Conservation (phyloP, 352 stramenopile species). For the Globisporangium sylvaticum region DNA sequence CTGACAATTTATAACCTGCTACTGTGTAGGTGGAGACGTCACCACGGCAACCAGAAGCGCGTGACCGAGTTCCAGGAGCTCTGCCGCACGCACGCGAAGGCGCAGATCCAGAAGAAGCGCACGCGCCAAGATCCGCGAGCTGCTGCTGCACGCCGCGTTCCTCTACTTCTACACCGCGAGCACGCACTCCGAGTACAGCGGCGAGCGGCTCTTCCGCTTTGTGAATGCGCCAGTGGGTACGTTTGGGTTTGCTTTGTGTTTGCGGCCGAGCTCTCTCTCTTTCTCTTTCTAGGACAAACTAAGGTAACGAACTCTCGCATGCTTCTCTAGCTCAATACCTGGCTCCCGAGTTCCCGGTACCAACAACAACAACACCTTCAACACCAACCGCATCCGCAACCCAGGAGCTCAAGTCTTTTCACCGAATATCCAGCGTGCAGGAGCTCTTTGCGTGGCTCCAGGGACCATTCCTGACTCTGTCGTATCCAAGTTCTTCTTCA, state of each 20-base stretch:
- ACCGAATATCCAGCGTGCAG: slow-evolving; percentile 14
- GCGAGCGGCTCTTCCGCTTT: slow-evolving; percentile 38
- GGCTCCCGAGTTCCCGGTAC: slow-evolving; percentile 9
- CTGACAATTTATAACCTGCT: neutral
- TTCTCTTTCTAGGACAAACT: neutral
- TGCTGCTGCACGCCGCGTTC: slow-evolving; percentile 44
- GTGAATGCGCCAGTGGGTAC: slow-evolving; percentile 26
- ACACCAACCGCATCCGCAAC: too few relatives aligned
- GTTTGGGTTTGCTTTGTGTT: neutral
- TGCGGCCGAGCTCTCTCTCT: neutral
- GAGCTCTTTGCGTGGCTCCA: slow-evolving; percentile 33
- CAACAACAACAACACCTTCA: neutral
- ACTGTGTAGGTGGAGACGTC: slow-evolving; percentile 30
- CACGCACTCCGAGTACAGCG: slow-evolving; percentile 21
- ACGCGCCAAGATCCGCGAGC: slow-evolving; percentile 39
- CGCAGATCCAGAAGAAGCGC: slow-evolving; percentile 27
- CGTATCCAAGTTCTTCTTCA: slow-evolving; percentile 15
- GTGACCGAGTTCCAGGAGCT: slow-evolving; percentile 30
- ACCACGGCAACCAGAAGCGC: slow-evolving; percentile 28
- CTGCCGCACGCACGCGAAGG: slow-evolving; percentile 24
- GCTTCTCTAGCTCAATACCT: slow-evolving; percentile 16
- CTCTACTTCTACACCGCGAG: slow-evolving; percentile 37
- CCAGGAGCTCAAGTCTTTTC: slow-evolving; percentile 14
- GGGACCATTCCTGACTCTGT: slow-evolving; percentile 24
- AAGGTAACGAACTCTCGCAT: neutral